Percentiles rank a stretch among this genome's conserved stretches.
Evolutionary conservation across 805 yeast genomes (phyloP).

Genomic region (Zygosaccharomyces rouxii): DNA sequence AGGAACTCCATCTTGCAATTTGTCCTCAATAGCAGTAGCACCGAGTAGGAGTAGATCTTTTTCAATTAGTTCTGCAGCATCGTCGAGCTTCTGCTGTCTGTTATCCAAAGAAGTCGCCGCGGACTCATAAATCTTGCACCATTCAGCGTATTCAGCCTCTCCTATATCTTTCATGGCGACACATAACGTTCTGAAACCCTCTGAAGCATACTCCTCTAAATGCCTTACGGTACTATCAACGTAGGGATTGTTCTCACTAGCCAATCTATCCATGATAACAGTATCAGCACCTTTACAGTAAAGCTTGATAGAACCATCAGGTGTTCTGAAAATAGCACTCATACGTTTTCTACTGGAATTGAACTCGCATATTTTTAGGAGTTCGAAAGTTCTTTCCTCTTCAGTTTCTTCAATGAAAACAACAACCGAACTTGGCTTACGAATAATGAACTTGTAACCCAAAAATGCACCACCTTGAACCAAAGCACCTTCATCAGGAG

Average conservation of each 20-base stretch:
- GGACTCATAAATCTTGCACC: constrained; percentile 63
- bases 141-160: constrained; percentile 67
- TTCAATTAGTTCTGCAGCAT: constrained; percentile 86
- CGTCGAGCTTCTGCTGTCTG: constrained; percentile 73
- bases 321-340: constrained; percentile 92
- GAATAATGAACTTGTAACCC: constrained; percentile 78
- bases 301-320: constrained; percentile 84
- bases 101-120: constrained; percentile 81
- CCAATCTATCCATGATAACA: constrained; percentile 82
- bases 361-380: constrained; percentile 90
- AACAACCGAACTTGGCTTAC: constrained; percentile 79
- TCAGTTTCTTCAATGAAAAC: constrained; percentile 51
- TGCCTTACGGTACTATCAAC: constrained; percentile 79
- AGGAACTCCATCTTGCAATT: constrained; percentile 96
- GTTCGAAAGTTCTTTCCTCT: constrained; percentile 57
- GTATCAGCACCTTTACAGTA: constrained; percentile 98
- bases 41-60: constrained; percentile 75
- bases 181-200: constrained; percentile 92
- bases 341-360: constrained; percentile 96
- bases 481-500: constrained; percentile 98
- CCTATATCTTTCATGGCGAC: constrained; percentile 79
- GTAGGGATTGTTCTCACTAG: constrained; percentile 64
- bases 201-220: constrained; percentile 93
- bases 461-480: constrained; percentile 92
- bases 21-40: constrained; percentile 98